phyloP scores from a whole-genome alignment of 257 asterid genomes.

The Primulina tabacum region DNA sequence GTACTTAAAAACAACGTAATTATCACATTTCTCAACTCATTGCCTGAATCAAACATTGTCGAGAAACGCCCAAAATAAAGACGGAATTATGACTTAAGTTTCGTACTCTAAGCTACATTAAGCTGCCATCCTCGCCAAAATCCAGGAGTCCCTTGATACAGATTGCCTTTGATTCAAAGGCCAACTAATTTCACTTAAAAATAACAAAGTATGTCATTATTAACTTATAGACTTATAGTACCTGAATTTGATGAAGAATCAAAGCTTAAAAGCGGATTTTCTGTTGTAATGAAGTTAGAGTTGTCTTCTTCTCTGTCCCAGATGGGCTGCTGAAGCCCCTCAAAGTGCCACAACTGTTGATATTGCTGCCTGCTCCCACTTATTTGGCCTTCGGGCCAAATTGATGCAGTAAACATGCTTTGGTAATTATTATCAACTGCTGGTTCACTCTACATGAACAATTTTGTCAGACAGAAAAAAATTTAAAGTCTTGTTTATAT shows the following conservation, averaged over 20 bases:
- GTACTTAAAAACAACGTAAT: neutral
- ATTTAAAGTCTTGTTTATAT: neutral
- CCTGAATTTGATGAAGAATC: constrained; percentile 77
- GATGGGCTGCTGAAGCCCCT: constrained; percentile 55
- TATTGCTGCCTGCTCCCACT: constrained; percentile 53
- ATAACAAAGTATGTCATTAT: neutral
- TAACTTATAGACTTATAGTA: constrained; percentile 10
- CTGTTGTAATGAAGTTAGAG: constrained; percentile 55
- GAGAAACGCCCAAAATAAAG: neutral
- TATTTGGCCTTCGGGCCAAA: constrained; percentile 61
- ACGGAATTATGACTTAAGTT: neutral
- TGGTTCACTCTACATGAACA: constrained; percentile 47
- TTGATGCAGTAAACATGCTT: constrained; percentile 50
- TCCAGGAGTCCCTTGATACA: neutral
- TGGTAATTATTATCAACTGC: constrained; percentile 43
- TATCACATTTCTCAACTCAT: neutral
- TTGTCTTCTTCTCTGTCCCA: constrained; percentile 52
- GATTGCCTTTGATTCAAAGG: neutral
- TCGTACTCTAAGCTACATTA: neutral
- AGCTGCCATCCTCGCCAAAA: neutral
- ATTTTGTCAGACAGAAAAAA: neutral
- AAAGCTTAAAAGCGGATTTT: constrained; percentile 58
- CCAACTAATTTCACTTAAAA: neutral
- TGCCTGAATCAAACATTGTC: neutral
- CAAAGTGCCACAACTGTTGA: constrained; percentile 59